Percentiles rank a stretch among this genome's conserved stretches.
These are phyloP conservation scores for Sporothrix brunneoviolacea DNA, from an alignment of 2,329 filamentous ascomycete genomes.

Conservation along the genomic window DNA sequence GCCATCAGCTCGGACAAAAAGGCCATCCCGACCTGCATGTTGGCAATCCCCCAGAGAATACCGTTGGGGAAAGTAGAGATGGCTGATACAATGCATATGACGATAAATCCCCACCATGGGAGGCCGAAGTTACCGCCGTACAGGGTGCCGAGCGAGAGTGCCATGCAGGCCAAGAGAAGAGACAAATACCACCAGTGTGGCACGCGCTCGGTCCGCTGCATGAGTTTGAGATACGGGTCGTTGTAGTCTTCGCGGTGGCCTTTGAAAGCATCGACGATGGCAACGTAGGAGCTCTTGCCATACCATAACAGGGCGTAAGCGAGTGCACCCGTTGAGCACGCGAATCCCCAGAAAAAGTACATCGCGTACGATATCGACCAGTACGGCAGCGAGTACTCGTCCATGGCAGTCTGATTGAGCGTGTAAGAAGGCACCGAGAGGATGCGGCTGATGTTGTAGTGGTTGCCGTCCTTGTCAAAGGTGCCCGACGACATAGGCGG, in stretches of 20 bases:
- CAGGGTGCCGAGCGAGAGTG: slow-evolving; percentile 33
- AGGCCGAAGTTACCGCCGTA: slow-evolving; percentile 31
- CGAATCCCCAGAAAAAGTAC: slow-evolving; percentile 30
- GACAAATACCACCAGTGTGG: slow-evolving; percentile 19
- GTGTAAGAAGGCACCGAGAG: slow-evolving; percentile 32
- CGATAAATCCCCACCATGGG: slow-evolving; percentile 38
- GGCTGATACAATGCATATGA: slow-evolving; percentile 30
- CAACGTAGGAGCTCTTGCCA: slow-evolving; percentile 38
- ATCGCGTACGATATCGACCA: slow-evolving; percentile 34
- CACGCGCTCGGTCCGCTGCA: slow-evolving; percentile 17
- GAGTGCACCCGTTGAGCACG: slow-evolving; percentile 25
- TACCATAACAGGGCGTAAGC: slow-evolving; percentile 27
- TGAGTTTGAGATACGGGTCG: slow-evolving; percentile 27
- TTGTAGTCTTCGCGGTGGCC: slow-evolving; percentile 13
- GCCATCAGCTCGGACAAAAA: slow-evolving; percentile 42
- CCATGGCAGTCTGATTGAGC: slow-evolving; percentile 30
- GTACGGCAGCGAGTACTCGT: slow-evolving; percentile 33
- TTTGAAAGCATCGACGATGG: slow-evolving; percentile 36
- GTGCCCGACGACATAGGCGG: slow-evolving; percentile 32
- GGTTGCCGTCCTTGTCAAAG: slow-evolving; percentile 21
- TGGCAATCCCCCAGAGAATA: slow-evolving; percentile 26
- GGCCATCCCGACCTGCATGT: slow-evolving; percentile 29
- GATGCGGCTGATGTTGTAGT: slow-evolving; percentile 37
- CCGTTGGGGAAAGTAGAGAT: slow-evolving; percentile 35
- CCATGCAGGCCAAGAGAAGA: slow-evolving; percentile 28